Conservation (phyloP, 2,329 filamentous ascomycete genomes). For the Grosmannia serpens region DNA sequence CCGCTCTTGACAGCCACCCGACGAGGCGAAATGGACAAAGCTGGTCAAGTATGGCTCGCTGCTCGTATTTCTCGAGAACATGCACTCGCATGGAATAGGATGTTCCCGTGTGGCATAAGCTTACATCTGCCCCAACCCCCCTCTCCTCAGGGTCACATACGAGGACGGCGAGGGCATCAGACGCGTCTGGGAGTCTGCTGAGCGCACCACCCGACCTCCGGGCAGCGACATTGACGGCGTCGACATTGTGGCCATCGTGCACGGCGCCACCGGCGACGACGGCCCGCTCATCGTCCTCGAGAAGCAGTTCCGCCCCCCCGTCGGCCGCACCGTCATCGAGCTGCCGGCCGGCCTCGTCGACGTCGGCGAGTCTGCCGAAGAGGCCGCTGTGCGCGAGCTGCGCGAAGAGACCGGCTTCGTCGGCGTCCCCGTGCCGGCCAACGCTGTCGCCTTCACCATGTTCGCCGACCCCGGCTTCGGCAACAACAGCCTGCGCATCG, state of each 20-base stretch:
- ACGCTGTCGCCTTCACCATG: background rate
- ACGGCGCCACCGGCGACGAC: conserved; percentile 28
- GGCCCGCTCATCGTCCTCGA: conserved; percentile 39
- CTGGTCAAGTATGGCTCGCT: conserved; percentile 37
- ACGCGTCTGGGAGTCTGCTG: conserved; percentile 61
- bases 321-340: conserved; percentile 49
- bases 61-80: background rate
- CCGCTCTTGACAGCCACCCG: conserved; percentile 26
- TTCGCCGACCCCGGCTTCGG: conserved; percentile 47
- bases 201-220: conserved; percentile 49
- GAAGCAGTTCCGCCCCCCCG: conserved; percentile 55
- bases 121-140: background rate
- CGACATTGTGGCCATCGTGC: conserved; percentile 59
- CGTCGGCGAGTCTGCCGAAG: conserved; percentile 46
- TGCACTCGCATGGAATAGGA: background rate
- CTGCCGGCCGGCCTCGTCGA: conserved; percentile 55
- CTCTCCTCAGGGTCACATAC: conserved; percentile 41
- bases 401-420: conserved; percentile 58
- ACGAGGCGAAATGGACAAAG: conserved; percentile 48
- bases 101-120: background rate
- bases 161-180: conserved; percentile 46
- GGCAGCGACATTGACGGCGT: conserved; percentile 57
- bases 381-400: conserved; percentile 52
- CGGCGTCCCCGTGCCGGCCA: conserved; percentile 30
- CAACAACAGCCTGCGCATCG: conserved; percentile 56